Conservation (phyloP, 1,284 basidiomycete genomes). For the Cryptococcus maquisensis region DNA sequence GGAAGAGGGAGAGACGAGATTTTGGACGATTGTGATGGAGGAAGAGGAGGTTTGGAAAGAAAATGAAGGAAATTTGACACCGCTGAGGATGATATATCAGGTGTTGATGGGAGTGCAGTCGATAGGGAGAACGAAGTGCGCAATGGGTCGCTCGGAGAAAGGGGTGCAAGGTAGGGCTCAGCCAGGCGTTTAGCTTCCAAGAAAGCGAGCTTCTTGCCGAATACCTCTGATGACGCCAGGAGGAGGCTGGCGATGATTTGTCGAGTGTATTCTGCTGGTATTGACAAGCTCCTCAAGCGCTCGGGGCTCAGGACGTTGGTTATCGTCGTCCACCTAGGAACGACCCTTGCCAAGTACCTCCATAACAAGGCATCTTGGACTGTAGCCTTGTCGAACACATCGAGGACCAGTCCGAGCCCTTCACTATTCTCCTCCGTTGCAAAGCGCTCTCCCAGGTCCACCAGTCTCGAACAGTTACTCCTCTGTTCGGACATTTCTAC, state of each 20-base stretch:
- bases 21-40: background rate
- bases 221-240: background rate
- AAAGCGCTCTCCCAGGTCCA: constrained; percentile 7
- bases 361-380: background rate
- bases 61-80: background rate
- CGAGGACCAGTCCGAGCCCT: constrained; percentile 11
- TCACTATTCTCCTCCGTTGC: constrained; percentile 1
- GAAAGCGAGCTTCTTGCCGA: constrained; percentile 2
- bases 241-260: constrained; percentile 9
- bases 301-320: background rate
- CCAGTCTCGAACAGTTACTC: constrained; percentile 17
- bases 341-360: constrained; percentile 3
- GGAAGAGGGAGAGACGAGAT: background rate
- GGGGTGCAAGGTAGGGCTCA: constrained; percentile 5
- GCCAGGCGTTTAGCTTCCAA: constrained; percentile 6
- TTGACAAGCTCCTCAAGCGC: background rate
- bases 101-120: background rate
- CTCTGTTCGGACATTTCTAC: constrained; percentile 5
- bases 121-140: background rate
- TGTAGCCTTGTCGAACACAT: constrained; percentile 11
- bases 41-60: background rate
- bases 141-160: constrained; percentile 10
- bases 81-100: background rate
- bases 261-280: background rate
- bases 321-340: constrained; percentile 10